Evolutionary conservation across 75 land plant genomes (phyloP), one percentile per base, ranked within the genome.

Genomic region (Pinus taeda): DNA sequence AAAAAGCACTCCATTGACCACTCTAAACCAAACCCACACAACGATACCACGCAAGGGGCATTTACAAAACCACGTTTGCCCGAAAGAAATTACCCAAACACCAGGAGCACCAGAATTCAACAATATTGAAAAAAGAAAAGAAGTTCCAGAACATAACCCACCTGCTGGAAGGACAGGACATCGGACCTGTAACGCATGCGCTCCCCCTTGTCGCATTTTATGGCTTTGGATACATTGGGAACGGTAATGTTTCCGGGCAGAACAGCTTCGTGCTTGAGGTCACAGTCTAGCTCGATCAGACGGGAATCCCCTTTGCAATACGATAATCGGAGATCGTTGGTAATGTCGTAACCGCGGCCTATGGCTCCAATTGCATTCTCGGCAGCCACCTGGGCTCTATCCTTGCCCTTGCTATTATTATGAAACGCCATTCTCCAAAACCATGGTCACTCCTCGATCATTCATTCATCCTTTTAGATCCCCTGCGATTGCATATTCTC

Each of bases 121-220:
- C 55, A 49, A 49, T 1, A 49, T 8, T 49, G 55, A 9, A 49
- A 49, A 1, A 49, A 49, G 55, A 49, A 11, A 49, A 1, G 11
- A 49, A 49, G 55, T 49, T 49, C 8, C 55, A 49, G 55, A 49
- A 49, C 55, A 49, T 49, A 49, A 49, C 55, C 55, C 55, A 60
- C 62, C 62, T 60, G 62, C 62, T 60, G 62, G 60, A 95, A 95
- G 5, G 92, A 60, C 37, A 95, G 84, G 49, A 91, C 89, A 64
- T 91, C 96, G 55, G 96, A 88, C 24, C 83, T 74, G 74, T 89
- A 93, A 60, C 93, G 75, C 30, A 83, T 93, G 3, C 92, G 85
- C 81, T 91, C 98, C 7, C 98, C 98, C 72, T 91, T 93, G 59
- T 91, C 94, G 74, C 89, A 85, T 60, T 73, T 85, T 74, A 95